These are phyloP conservation scores for Pyrenophora seminiperda DNA, from an alignment of 2,329 filamentous ascomycete genomes.

Conservation along the genomic window DNA sequence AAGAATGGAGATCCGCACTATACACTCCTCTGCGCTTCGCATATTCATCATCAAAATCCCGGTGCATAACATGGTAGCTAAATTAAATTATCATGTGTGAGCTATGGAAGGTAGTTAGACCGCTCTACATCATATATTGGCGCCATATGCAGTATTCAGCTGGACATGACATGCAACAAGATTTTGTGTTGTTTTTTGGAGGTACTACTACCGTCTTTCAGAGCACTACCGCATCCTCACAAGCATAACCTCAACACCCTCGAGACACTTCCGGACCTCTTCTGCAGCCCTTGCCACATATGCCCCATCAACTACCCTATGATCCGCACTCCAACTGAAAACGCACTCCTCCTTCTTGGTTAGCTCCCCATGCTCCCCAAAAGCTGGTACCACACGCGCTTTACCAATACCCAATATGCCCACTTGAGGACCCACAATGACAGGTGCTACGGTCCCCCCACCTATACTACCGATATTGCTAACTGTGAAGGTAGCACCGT, in stretches of 20 bases:
- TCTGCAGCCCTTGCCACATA: slow-evolving; percentile 92
- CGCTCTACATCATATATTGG: too few species aligned
- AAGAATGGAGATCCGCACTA: too few species aligned
- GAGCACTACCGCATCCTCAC: slow-evolving; percentile 58
- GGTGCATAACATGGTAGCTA: too few species aligned
- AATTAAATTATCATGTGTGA: too few species aligned
- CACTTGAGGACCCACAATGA: slow-evolving; percentile 89
- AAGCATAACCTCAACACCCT: slow-evolving; percentile 86
- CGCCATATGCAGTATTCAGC: too few species aligned
- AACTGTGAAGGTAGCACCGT: slow-evolving; percentile 88
- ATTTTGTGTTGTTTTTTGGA: not conserved
- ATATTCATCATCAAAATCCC: too few species aligned
- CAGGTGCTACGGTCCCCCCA: slow-evolving; percentile 86
- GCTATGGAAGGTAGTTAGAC: too few species aligned
- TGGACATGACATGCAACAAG: too few species aligned
- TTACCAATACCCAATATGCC: slow-evolving; percentile 89
- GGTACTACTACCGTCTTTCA: not conserved
- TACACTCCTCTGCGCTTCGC: too few species aligned
- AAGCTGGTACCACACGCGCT: slow-evolving; percentile 79
- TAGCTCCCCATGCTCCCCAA: slow-evolving; percentile 62
- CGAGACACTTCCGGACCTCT: slow-evolving; percentile 75
- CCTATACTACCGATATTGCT: slow-evolving; percentile 97
- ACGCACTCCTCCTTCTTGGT: slow-evolving; percentile 80
- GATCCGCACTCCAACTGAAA: slow-evolving; percentile 96
- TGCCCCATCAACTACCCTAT: slow-evolving; percentile 90